A percentile compares a stretch with the other conserved stretches of the same genome.
Evolutionary conservation across 2,329 filamentous ascomycete genomes (phyloP).

Genomic region (Claviceps purpurea): DNA sequence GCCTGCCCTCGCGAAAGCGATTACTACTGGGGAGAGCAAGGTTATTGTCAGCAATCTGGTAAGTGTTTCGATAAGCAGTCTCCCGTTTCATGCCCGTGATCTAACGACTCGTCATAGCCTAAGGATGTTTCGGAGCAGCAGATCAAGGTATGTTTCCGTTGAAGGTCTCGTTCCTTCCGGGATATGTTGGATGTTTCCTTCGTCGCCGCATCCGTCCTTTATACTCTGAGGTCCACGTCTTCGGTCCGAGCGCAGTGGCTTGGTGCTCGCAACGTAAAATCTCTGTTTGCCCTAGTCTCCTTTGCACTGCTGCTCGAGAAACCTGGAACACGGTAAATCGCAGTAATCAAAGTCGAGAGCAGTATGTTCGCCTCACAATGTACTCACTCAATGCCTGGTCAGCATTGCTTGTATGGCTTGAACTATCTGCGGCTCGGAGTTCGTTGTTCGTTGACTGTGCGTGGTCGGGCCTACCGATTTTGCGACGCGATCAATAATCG

Average conservation of each 20-base stretch:
- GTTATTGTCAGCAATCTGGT: constrained; percentile 98
- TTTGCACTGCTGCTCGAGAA: constrained; percentile 12
- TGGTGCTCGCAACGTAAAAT: neutral
- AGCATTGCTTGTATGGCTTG: constrained; percentile 25
- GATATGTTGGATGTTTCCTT: constrained; percentile 52
- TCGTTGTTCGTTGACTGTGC: constrained; percentile 2
- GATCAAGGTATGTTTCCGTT: constrained; percentile 99
- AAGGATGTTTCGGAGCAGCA: constrained; percentile 90
- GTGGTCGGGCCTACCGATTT: constrained; percentile 1
- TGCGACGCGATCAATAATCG: constrained; percentile 3
- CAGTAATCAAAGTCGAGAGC: constrained; percentile 44
- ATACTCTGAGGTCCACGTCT: constrained; percentile 11
- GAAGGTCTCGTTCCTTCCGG: constrained; percentile 54
- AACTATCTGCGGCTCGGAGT: constrained; percentile 12
- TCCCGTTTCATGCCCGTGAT: neutral
- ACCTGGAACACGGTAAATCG: constrained; percentile 18
- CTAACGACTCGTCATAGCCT: constrained; percentile 41
- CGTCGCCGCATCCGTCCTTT: constrained; percentile 23
- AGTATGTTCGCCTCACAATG: constrained; percentile 35
- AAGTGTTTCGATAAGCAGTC: constrained; percentile 26
- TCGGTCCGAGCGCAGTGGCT: constrained; percentile 5
- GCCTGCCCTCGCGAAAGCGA: constrained; percentile 50
- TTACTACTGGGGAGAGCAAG: constrained; percentile 67
- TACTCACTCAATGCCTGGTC: constrained; percentile 36
- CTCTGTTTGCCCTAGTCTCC: constrained; percentile 16